These are phyloP conservation scores for Apiospora marii DNA, from an alignment of 2,329 filamentous ascomycete species.

Conservation along the genomic window DNA sequence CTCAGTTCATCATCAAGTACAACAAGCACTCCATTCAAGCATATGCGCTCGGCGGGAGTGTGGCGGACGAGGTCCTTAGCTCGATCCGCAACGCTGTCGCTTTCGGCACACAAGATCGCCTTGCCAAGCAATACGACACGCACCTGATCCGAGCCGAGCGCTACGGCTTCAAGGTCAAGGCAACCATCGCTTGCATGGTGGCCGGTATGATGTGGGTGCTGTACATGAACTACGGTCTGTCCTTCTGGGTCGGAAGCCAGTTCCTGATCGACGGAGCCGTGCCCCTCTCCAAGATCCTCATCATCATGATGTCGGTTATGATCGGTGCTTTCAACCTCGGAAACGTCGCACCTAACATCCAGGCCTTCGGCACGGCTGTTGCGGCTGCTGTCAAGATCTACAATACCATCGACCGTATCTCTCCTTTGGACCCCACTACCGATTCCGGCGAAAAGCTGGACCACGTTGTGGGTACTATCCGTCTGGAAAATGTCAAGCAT, in stretches of 20 bases:
- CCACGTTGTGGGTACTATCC: constrained; percentile 77
- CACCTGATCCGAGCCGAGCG: constrained; percentile 77
- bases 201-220: constrained; percentile 83
- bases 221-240: constrained; percentile 86
- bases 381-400: constrained; percentile 92
- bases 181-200: constrained; percentile 78
- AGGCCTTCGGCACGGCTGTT: constrained; percentile 84
- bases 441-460: constrained; percentile 77
- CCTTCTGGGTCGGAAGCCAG: constrained; percentile 86
- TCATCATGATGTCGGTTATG: constrained; percentile 88
- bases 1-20: constrained; percentile 79
- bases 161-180: constrained; percentile 80
- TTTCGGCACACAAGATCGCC: constrained; percentile 90
- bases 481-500: constrained; percentile 84
- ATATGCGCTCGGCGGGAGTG: constrained; percentile 84
- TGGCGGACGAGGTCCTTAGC: constrained; percentile 94
- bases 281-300: constrained; percentile 75
- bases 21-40: constrained; percentile 80
- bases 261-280: constrained; percentile 75
- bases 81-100: constrained; percentile 92
- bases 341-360: constrained; percentile 83
- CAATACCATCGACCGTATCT: constrained; percentile 87
- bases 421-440: constrained; percentile 81
- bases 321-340: constrained; percentile 92
- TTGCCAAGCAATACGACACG: constrained; percentile 84